phyloP scores from a whole-genome alignment of 1,284 basidiomycete genomes.

The Ustilago vetiveriae region DNA sequence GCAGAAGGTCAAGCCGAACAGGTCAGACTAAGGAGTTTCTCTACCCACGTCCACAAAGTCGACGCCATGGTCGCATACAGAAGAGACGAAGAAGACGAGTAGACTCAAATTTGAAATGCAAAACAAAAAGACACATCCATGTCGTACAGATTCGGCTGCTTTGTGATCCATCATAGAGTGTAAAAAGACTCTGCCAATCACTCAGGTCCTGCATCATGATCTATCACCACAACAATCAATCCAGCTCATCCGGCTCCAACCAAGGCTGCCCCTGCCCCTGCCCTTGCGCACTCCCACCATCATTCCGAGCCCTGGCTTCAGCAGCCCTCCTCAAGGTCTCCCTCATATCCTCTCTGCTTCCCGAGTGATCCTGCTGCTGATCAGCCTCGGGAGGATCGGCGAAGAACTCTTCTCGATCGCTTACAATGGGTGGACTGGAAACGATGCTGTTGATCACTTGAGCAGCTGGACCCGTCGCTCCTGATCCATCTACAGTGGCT shows the following conservation, averaged over 20 bases:
- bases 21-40: slow-evolving; percentile 73
- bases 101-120: too few species aligned
- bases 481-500: not conserved
- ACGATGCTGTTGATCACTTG: slow-evolving; percentile 32
- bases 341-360: slow-evolving; percentile 21
- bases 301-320: slow-evolving; percentile 8
- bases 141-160: too few species aligned
- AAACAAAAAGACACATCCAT: too few species aligned
- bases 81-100: slow-evolving; percentile 66
- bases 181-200: too few species aligned
- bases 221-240: too few species aligned
- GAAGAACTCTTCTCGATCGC: slow-evolving; percentile 33
- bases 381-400: not conserved
- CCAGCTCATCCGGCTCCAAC: slow-evolving; percentile 46
- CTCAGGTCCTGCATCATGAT: too few species aligned
- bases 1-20: slow-evolving; percentile 95
- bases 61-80: slow-evolving; percentile 69
- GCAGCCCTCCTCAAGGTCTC: slow-evolving; percentile 29
- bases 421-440: slow-evolving; percentile 36
- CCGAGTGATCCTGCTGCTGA: not conserved
- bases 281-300: not conserved
- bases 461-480: not conserved
- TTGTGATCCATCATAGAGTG: too few species aligned
- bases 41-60: slow-evolving; percentile 68
- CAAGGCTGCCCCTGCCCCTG: not conserved